phyloP scores from a whole-genome alignment of 148 eudicot species.

The Spergularia marina region DNA sequence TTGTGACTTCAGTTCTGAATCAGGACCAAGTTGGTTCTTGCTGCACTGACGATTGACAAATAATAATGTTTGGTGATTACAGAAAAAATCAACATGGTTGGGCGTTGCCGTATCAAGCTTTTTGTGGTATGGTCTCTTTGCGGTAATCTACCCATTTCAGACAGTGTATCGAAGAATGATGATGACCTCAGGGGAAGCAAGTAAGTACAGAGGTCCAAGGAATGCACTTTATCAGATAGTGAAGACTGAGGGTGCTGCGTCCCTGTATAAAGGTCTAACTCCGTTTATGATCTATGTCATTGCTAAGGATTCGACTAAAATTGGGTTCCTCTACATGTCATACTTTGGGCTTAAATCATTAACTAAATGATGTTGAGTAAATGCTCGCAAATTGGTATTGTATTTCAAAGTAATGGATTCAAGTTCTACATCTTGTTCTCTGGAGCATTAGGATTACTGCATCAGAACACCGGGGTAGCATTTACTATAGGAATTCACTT shows the following conservation, averaged over 20 bases:
- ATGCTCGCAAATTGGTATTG: too few relatives aligned
- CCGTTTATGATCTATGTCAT: neutral
- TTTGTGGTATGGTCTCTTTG: neutral
- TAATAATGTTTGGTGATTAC: neutral
- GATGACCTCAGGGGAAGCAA: slow-evolving; percentile 32
- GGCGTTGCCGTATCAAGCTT: neutral
- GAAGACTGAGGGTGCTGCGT: slow-evolving; percentile 19
- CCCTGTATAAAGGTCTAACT: slow-evolving; percentile 19
- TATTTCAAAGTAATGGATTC: too few relatives aligned
- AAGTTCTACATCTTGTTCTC: too few relatives aligned
- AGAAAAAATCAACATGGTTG: slow-evolving; percentile 1
- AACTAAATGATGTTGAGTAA: neutral
- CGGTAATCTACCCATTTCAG: slow-evolving; percentile 18
- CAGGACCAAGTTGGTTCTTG: neutral
- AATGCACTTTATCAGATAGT: slow-evolving; percentile 23
- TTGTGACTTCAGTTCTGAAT: too few relatives aligned
- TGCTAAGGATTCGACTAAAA: neutral
- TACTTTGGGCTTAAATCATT: neutral
- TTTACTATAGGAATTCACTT: too few relatives aligned
- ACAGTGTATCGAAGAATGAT: slow-evolving; percentile 31
- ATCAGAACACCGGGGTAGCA: too few relatives aligned
- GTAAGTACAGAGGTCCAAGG: slow-evolving; percentile 18
- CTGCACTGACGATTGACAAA: neutral
- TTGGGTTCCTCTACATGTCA: neutral
- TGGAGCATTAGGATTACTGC: too few relatives aligned